A percentile compares a stretch with the other conserved stretches of the same genome.
These are phyloP conservation scores for Wickerhamiella kurtzmanii DNA, from an alignment of 805 yeast genomes.

Conservation along the genomic window DNA sequence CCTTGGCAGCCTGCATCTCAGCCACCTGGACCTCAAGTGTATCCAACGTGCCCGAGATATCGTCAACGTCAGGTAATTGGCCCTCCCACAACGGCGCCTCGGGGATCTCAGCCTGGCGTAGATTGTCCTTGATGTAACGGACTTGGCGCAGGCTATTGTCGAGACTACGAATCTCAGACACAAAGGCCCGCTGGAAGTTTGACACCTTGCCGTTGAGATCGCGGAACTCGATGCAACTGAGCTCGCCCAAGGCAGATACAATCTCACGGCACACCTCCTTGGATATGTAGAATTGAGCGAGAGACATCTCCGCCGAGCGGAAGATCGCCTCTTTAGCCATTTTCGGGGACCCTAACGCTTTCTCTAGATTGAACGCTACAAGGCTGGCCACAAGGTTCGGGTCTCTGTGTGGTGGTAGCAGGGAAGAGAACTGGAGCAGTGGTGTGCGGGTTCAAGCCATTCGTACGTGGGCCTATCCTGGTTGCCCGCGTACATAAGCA, in stretches of 20 bases:
- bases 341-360: background rate
- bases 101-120: conserved; percentile 22
- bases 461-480: too few species aligned
- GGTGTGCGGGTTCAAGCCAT: too few species aligned
- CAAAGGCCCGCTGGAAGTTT: conserved; percentile 82
- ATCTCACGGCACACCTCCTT: conserved; percentile 80
- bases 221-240: conserved; percentile 75
- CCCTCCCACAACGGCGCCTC: conserved; percentile 29
- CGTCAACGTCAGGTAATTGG: conserved; percentile 48
- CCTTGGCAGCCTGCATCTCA: conserved; percentile 58
- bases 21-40: conserved; percentile 59
- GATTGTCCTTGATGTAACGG: conserved; percentile 29
- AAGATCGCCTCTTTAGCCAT: conserved; percentile 25
- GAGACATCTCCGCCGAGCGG: conserved; percentile 90
- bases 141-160: conserved; percentile 86
- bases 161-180: conserved; percentile 66
- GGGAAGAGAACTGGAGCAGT: too few species aligned
- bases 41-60: conserved; percentile 46
- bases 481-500: too few species aligned
- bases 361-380: too few species aligned
- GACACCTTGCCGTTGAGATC: conserved; percentile 73
- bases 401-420: too few species aligned
- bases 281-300: conserved; percentile 82
- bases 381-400: too few species aligned
- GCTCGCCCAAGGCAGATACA: conserved; percentile 72